phyloP scores from a whole-genome alignment of 106 monocot species.

The Iris macrosiphon region DNA sequence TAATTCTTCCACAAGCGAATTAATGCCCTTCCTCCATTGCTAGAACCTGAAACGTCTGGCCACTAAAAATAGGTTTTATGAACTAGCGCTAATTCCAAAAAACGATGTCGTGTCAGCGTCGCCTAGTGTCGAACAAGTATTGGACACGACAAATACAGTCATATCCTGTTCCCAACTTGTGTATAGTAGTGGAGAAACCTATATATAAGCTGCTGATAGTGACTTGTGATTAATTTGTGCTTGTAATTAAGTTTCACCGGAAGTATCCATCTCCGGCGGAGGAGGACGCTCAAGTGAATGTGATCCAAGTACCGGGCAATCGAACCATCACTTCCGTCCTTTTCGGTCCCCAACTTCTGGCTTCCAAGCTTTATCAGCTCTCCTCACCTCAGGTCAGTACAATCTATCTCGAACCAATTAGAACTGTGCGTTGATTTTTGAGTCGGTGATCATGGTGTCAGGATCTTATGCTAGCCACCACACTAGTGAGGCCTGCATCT shows the following conservation, averaged over 20 bases:
- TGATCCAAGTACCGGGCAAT: neutral
- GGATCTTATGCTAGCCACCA: slow-evolving; percentile 2
- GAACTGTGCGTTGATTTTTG: neutral
- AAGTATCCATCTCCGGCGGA: no score
- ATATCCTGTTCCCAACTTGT: no score
- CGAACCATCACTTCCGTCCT: no score
- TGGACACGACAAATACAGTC: no score
- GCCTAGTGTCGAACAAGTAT: no score
- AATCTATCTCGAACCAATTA: neutral
- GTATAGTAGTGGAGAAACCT: no score
- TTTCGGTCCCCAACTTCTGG: slow-evolving; percentile 5
- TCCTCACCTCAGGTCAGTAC: neutral
- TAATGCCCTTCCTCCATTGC: no score
- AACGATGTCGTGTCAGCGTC: no score
- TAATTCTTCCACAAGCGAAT: no score
- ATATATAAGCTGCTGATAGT: neutral
- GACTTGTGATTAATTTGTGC: neutral
- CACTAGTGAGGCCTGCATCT: slow-evolving; percentile 4
- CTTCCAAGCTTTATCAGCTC: slow-evolving; percentile 4
- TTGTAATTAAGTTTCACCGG: neutral
- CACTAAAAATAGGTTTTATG: neutral
- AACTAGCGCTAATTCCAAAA: neutral
- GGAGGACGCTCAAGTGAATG: neutral
- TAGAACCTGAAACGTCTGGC: neutral
- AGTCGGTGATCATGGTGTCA: neutral